phyloP scores from a whole-genome alignment of 176 grass and related monocot genomes.

The Pontederia paniculata region DNA sequence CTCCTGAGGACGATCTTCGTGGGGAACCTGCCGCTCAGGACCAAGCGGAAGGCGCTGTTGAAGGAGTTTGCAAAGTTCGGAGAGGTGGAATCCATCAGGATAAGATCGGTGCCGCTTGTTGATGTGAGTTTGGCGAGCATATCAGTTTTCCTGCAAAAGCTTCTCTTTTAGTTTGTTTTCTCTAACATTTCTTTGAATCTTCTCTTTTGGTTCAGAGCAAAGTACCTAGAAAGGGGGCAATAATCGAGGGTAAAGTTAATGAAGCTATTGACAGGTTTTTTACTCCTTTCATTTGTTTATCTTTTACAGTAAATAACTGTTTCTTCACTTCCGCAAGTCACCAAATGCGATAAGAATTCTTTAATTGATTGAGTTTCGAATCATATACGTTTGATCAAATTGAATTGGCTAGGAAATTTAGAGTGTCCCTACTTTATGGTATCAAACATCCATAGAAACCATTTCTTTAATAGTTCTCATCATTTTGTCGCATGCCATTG shows the following conservation, averaged over 20 bases:
- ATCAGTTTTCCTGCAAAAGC: not conserved
- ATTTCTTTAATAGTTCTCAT: too few species aligned
- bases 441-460: too few species aligned
- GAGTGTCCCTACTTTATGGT: too few species aligned
- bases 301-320: not conserved
- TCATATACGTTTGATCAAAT: too few species aligned
- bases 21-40: conserved; percentile 73
- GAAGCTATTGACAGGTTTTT: conserved; percentile 54
- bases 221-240: conserved; percentile 58
- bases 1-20: conserved; percentile 83
- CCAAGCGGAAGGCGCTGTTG: conserved; percentile 49
- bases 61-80: conserved; percentile 70
- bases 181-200: not conserved
- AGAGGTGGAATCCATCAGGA: conserved; percentile 64
- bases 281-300: not conserved
- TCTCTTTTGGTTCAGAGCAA: conserved; percentile 52
- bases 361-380: too few species aligned
- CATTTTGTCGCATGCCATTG: too few species aligned
- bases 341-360: too few species aligned
- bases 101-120: conserved; percentile 71
- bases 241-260: conserved; percentile 63
- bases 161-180: not conserved
- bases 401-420: too few species aligned
- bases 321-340: too few species aligned
- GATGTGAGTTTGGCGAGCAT: conserved; percentile 44